Evolutionary conservation across 176 grass and related monocot genomes (phyloP), one percentile per base, ranked within the genome.

Genomic region (Raddia distichophylla): DNA sequence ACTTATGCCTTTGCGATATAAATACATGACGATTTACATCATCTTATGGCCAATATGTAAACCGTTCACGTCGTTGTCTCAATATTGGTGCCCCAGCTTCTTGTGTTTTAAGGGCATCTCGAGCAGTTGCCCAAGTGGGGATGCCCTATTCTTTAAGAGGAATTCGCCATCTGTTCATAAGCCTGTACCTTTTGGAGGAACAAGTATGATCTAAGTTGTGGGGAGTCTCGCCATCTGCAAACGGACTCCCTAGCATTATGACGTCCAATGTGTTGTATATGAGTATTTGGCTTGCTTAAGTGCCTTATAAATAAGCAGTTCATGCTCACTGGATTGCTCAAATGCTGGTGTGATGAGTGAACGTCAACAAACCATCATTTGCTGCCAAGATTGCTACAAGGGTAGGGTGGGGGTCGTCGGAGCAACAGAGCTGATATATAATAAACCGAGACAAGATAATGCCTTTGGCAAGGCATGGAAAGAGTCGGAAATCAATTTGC

Each of bases 21-120:
- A 86, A 86, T 86, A 86, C 78, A 90, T 82, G 68, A 78, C 52
- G 67, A 44, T 82, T 90, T 73, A 86, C 83, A 71, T 76, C 32
- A 82, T 42, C 56, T 76, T 85, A 22, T 76, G 12, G 14, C 10
- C 57, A 40, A 40, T 40, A 40, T 40, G 37, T 40, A 2, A 40
- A 1, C 37, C 65, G 66, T 82, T 82, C 60, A 86, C 74, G 72
- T 76, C 43, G 59, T 42, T 73, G 78, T 67, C 54, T 22, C 19
- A 64, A 53, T 50, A 27, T 17, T 10, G 18, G 58, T 71, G 71
- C 71, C 71, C 12, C 7, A 52, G 16, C 35, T 42, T 43, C 52
- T 20, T 43, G 18, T 69, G 52, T 67, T 67, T 64, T 56, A 45
- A 27, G 27, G 27, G 27, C 27, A 27, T 27, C 27, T 27, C 27